These are phyloP conservation scores for Kentomonas sorsogonicus DNA, from an alignment of 208 protist species.

Conservation along the genomic window DNA sequence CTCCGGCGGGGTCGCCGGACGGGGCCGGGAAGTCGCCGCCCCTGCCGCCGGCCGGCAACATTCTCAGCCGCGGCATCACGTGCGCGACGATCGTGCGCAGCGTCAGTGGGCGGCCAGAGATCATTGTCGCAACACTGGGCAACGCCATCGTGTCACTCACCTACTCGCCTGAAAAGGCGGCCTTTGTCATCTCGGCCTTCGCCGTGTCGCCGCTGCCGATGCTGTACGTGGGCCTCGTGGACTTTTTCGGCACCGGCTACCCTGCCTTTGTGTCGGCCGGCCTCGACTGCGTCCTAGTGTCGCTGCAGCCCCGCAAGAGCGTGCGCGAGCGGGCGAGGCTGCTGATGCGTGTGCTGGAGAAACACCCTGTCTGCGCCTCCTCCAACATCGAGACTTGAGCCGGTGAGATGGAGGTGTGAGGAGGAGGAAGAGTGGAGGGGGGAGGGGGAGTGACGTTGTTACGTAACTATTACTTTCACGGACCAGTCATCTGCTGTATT, in stretches of 20 bases:
- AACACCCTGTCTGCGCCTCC: conserved; percentile 11
- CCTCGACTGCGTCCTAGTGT: conserved; percentile 59
- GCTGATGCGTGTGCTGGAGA: conserved; percentile 47
- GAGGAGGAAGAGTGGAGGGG: neutral
- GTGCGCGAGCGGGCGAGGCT: conserved; percentile 34
- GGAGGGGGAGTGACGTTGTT: too few relatives aligned
- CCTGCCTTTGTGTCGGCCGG: conserved; percentile 66
- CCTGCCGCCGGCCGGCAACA: conserved; percentile 53
- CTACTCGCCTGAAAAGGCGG: conserved; percentile 26
- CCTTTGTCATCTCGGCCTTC: conserved; percentile 61
- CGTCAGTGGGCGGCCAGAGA: conserved; percentile 23
- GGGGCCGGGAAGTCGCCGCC: too few relatives aligned
- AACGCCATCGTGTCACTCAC: conserved; percentile 64
- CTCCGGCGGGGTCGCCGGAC: neutral
- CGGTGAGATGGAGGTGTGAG: neutral
- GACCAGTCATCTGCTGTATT: too few relatives aligned
- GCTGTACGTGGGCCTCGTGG: conserved; percentile 68
- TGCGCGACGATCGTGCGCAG: conserved; percentile 27
- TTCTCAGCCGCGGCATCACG: conserved; percentile 70
- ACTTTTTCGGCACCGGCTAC: conserved; percentile 62
- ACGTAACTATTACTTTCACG: too few relatives aligned
- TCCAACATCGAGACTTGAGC: conserved; percentile 2
- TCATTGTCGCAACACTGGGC: conserved; percentile 77
- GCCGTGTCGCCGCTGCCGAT: conserved; percentile 60
- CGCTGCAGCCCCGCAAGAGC: conserved; percentile 28